phyloP scores from a whole-genome alignment of 257 asterid genomes.

The Sherardia arvensis region DNA sequence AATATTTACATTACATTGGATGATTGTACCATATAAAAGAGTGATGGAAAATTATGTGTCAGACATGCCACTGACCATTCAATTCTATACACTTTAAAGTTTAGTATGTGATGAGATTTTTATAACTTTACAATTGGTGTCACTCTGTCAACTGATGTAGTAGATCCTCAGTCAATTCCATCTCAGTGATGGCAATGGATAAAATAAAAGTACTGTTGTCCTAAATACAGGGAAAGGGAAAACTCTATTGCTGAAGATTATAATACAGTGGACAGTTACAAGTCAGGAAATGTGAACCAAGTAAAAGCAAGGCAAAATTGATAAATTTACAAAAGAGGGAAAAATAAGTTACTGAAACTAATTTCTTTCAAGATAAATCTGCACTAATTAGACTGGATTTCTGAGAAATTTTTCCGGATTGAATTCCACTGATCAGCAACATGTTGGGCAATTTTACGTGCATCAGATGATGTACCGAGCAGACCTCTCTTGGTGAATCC shows the following conservation, averaged over 20 bases:
- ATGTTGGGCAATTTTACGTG: constrained; percentile 52
- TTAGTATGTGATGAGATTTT: no score
- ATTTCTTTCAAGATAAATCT: background rate
- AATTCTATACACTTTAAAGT: no score
- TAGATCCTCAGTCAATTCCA: background rate
- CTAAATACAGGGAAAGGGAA: background rate
- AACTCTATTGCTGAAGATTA: constrained; percentile 6
- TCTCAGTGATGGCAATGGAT: background rate
- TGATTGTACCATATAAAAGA: no score
- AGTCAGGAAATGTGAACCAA: constrained; percentile 4
- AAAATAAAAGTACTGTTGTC: background rate
- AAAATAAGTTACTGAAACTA: background rate
- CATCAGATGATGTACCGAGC: constrained; percentile 69
- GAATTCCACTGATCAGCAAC: constrained; percentile 48
- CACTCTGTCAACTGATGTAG: background rate
- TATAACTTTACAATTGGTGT: background rate
- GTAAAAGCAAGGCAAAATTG: constrained; percentile 35
- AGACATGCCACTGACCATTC: no score
- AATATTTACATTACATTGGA: no score
- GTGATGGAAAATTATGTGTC: no score
- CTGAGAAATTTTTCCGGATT: constrained; percentile 4
- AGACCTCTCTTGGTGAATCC: constrained; percentile 89
- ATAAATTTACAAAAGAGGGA: constrained; percentile 35
- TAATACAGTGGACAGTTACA: constrained; percentile 4
- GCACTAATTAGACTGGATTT: background rate